phyloP scores from a whole-genome alignment of 1,139 yeast species.

The Taphrina betulina region DNA sequence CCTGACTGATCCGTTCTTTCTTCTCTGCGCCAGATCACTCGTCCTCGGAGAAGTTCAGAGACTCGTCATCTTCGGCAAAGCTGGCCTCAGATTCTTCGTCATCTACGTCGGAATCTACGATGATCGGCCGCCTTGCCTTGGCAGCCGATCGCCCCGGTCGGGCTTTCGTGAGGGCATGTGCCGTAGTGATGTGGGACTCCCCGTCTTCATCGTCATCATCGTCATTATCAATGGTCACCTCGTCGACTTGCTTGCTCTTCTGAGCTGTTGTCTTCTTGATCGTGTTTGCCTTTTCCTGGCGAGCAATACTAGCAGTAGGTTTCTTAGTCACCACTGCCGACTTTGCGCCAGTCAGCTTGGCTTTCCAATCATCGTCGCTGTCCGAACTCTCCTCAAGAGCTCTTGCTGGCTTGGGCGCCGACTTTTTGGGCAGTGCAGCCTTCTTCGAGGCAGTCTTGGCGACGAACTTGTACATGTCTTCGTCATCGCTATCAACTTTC shows the following conservation, averaged over 20 bases:
- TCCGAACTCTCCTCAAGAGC: slow-evolving; percentile 30
- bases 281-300: not conserved
- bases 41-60: slow-evolving; percentile 7
- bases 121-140: slow-evolving; percentile 8
- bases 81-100: slow-evolving; percentile 17
- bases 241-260: not conserved
- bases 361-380: slow-evolving; percentile 31
- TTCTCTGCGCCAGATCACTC: no score
- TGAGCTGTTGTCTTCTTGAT: not conserved
- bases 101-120: slow-evolving; percentile 10
- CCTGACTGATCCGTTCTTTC: no score
- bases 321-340: slow-evolving; percentile 1
- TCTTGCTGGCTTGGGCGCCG: slow-evolving; percentile 2
- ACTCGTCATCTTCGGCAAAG: slow-evolving; percentile 9
- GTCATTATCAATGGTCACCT: no score
- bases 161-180: not conserved
- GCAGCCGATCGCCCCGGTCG: slow-evolving; percentile 27
- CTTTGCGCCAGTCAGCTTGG: slow-evolving; percentile 5
- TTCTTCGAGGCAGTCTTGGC: slow-evolving; percentile 17
- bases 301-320: not conserved
- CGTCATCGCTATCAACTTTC: slow-evolving; percentile 13
- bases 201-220: no score
- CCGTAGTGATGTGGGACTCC: no score
- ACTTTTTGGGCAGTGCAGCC: slow-evolving; percentile 5
- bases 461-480: slow-evolving; percentile 24